Percentiles rank a stretch among this genome's conserved stretches.
Evolutionary conservation across 164 flowering plant species (phyloP).

Genomic region (Euptelea pleiosperma): DNA sequence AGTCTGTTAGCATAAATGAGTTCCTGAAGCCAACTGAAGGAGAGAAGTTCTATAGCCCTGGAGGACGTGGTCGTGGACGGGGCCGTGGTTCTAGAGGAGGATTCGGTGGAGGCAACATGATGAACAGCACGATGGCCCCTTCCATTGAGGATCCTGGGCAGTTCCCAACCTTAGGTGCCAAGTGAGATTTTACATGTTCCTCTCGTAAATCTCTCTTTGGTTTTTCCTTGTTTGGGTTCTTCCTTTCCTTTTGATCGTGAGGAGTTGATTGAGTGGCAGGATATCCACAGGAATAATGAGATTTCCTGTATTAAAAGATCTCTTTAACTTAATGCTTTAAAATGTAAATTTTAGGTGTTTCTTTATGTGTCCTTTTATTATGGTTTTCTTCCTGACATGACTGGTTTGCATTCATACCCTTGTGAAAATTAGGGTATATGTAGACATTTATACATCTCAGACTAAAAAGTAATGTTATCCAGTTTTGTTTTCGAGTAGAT

Average conservation of each 20-base stretch:
- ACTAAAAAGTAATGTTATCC: slow-evolving; percentile 6
- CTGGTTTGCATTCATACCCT: slow-evolving; percentile 13
- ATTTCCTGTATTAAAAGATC: slow-evolving; percentile 26
- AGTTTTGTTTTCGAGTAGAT: slow-evolving; percentile 6
- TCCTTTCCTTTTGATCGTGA: slow-evolving; percentile 8
- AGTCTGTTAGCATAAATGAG: slow-evolving; percentile 83
- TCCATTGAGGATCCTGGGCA: slow-evolving; percentile 45
- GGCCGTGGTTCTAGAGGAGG: slow-evolving; percentile 85
- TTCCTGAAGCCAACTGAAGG: slow-evolving; percentile 93
- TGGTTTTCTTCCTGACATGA: background rate
- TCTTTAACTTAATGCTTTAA: slow-evolving; percentile 20
- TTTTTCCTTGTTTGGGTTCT: slow-evolving; percentile 11
- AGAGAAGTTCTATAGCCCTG: slow-evolving; percentile 47
- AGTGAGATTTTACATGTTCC: slow-evolving; percentile 31
- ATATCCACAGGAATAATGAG: slow-evolving; percentile 26
- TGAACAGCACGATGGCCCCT: slow-evolving; percentile 31
- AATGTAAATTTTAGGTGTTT: slow-evolving; percentile 31
- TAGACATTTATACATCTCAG: slow-evolving; percentile 3
- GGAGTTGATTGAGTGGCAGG: slow-evolving; percentile 16
- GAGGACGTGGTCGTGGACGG: slow-evolving; percentile 79
- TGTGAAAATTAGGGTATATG: slow-evolving; percentile 9
- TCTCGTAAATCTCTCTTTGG: slow-evolving; percentile 1
- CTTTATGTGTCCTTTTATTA: background rate
- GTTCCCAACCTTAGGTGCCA: slow-evolving; percentile 67
- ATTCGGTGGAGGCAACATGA: slow-evolving; percentile 28